Evolutionary conservation across 805 yeast species (phyloP).

Genomic region (Kodamaea hsintzibuensis): DNA sequence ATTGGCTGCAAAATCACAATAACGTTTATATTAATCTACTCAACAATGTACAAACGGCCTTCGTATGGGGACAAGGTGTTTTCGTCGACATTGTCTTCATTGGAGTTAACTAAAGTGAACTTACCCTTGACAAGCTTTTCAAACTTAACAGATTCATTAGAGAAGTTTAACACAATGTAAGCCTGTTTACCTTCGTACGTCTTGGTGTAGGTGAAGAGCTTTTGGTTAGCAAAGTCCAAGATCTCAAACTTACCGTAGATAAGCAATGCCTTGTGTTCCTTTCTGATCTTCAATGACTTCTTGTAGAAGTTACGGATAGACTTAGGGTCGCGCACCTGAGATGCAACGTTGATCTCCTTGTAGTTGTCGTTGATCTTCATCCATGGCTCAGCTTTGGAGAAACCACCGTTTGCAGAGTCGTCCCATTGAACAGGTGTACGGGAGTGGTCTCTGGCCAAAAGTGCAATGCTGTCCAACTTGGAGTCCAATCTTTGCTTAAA

Average conservation of each 20-base stretch:
- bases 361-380: conserved; percentile 51
- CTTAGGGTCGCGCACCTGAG: conserved; percentile 46
- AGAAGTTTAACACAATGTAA: conserved; percentile 26
- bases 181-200: conserved; percentile 24
- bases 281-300: conserved; percentile 43
- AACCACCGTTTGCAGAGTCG: conserved; percentile 44
- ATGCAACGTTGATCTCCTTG: conserved; percentile 47
- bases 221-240: conserved; percentile 42
- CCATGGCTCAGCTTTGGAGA: conserved; percentile 52
- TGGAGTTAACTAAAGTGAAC: conserved; percentile 11
- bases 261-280: conserved; percentile 44
- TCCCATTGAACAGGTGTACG: conserved; percentile 61
- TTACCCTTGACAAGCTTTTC: conserved; percentile 11
- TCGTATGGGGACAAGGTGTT: conserved; percentile 14
- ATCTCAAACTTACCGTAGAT: conserved; percentile 48
- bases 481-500: conserved; percentile 19
- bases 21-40: conserved; percentile 4
- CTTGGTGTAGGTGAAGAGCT: conserved; percentile 45
- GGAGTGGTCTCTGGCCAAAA: conserved; percentile 54
- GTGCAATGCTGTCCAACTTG: conserved; percentile 33
- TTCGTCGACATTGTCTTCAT: conserved; percentile 10
- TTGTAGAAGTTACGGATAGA: conserved; percentile 50
- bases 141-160: conserved; percentile 15
- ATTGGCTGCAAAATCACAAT: neutral
- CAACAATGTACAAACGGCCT: conserved; percentile 14